phyloP scores from a whole-genome alignment of 2,329 filamentous ascomycete genomes.

The Microcyclospora pomicola region DNA sequence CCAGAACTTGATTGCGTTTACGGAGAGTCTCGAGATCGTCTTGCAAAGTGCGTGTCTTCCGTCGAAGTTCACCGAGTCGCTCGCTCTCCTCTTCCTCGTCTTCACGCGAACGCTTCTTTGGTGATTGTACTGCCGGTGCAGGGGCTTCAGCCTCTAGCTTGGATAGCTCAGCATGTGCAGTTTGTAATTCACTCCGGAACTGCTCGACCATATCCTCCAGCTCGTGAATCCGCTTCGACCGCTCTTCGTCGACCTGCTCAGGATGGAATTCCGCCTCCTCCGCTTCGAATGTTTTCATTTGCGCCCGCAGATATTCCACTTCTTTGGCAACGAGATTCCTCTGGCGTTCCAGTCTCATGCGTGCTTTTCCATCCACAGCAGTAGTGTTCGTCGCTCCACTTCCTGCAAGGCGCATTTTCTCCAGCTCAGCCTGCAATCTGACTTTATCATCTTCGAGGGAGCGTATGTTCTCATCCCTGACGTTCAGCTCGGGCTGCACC shows the following conservation, averaged over 20 bases:
- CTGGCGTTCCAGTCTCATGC: conserved; percentile 69
- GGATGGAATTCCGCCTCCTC: conserved; percentile 81
- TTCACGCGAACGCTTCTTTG: conserved; percentile 20
- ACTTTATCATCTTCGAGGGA: conserved; percentile 56
- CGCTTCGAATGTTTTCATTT: conserved; percentile 71
- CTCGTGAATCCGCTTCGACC: conserved; percentile 59
- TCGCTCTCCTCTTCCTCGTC: conserved; percentile 46
- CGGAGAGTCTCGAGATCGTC: conserved; percentile 58
- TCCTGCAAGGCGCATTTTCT: conserved; percentile 44
- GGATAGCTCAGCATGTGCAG: conserved; percentile 59
- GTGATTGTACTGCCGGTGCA: conserved; percentile 43
- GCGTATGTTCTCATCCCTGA: conserved; percentile 64
- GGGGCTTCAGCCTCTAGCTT: conserved; percentile 40
- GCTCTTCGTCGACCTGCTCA: conserved; percentile 62
- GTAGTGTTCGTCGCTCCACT: conserved; percentile 19
- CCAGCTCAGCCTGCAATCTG: conserved; percentile 52
- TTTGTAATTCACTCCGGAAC: conserved; percentile 69
- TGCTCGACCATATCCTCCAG: conserved; percentile 77
- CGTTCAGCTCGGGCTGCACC: conserved; percentile 61
- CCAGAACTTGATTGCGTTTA: conserved; percentile 54
- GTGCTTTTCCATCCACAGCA: conserved; percentile 49
- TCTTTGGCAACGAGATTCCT: conserved; percentile 77
- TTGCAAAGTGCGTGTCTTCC: conserved; percentile 77
- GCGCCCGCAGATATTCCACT: conserved; percentile 82
- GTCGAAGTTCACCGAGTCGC: conserved; percentile 66